These are phyloP conservation scores for Chalciporus sphaerocephalus DNA, from an alignment of 768 basidiomycete genomes.

Conservation along the genomic window DNA sequence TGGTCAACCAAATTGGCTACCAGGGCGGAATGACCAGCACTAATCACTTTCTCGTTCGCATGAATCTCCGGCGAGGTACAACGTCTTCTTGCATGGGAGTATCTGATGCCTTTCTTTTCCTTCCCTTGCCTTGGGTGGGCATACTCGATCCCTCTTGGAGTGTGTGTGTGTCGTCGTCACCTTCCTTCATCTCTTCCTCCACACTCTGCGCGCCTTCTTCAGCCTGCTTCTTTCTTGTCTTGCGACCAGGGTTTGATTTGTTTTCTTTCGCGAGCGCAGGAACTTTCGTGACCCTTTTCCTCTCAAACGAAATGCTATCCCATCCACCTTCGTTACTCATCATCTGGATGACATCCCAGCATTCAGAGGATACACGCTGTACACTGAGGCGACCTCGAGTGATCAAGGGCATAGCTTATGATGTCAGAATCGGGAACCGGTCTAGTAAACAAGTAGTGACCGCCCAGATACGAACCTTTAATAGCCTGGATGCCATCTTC, in stretches of 20 bases:
- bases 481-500: constrained; percentile 57
- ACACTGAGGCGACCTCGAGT: constrained; percentile 83
- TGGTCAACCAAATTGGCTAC: too few relatives aligned
- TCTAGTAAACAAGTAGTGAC: background rate
- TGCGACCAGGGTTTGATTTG: background rate
- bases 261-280: background rate
- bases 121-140: constrained; percentile 3
- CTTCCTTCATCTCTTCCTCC: constrained; percentile 5
- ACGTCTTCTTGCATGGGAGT: background rate
- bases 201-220: background rate
- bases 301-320: constrained; percentile 48
- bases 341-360: constrained; percentile 57
- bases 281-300: constrained; percentile 27
- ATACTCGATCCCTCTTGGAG: background rate
- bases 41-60: constrained; percentile 15
- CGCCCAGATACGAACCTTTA: constrained; percentile 43
- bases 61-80: constrained; percentile 19
- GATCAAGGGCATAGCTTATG: constrained; percentile 71
- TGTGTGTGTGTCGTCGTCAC: background rate
- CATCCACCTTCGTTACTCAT: constrained; percentile 78
- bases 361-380: constrained; percentile 64
- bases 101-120: constrained; percentile 23
- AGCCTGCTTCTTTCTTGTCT: background rate
- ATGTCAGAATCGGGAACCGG: constrained; percentile 6
- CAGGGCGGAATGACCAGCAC: too few relatives aligned